Evolutionary conservation across 129 eudicot species (phyloP).

Genomic region (Rutidosis leptorrhynchoides): DNA sequence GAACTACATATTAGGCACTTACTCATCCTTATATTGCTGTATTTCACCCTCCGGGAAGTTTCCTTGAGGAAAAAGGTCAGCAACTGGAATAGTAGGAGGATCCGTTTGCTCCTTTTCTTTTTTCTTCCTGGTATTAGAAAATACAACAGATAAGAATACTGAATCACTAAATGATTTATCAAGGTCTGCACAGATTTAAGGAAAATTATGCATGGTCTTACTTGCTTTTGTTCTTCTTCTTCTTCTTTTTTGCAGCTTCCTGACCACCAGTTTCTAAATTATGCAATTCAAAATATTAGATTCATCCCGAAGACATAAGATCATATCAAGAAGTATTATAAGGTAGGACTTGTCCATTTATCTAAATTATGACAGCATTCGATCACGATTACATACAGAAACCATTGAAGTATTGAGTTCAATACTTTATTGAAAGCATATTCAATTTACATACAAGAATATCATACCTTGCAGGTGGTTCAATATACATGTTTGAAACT

Average conservation of each 20-base stretch:
- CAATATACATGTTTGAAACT: neutral
- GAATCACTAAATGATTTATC: neutral
- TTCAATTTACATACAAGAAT: neutral
- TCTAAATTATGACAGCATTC: neutral
- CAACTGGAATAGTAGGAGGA: constrained; percentile 92
- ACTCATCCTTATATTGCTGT: constrained; percentile 90
- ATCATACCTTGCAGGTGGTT: neutral
- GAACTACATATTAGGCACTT: constrained; percentile 28
- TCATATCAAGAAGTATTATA: neutral
- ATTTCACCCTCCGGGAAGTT: constrained; percentile 99
- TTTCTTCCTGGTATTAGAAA: constrained; percentile 62
- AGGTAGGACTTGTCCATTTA: neutral
- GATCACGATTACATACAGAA: neutral
- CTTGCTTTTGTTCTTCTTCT: constrained; percentile 99
- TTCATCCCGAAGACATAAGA: neutral
- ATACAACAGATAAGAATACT: constrained; percentile 11
- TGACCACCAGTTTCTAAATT: constrained; percentile 26
- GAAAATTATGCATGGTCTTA: constrained; percentile 27
- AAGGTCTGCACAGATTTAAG: constrained; percentile 17
- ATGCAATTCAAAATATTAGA: neutral
- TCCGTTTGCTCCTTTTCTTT: constrained; percentile 87
- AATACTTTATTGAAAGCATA: neutral
- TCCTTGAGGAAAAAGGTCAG: constrained; percentile 74
- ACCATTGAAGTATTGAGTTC: neutral
- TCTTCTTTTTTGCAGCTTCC: constrained; percentile 94